Conservation (phyloP, 2,329 filamentous ascomycete species). For the Microcyclospora tardicrescens region DNA sequence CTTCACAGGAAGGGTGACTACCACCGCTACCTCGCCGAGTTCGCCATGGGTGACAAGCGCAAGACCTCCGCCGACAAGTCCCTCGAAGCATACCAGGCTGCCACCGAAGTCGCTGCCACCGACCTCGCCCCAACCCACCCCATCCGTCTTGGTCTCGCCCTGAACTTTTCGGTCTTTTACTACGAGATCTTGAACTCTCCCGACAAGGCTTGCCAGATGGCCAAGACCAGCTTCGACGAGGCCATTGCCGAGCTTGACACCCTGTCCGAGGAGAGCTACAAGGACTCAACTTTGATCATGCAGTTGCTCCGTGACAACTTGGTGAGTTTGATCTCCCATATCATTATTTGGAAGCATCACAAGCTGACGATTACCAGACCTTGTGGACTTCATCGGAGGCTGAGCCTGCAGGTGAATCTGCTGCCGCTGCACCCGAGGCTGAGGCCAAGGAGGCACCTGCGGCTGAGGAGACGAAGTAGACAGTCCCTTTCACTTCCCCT, state of each 20-base stretch:
- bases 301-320: constrained; percentile 95
- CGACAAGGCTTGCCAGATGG: constrained; percentile 94
- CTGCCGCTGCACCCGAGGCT: constrained; percentile 31
- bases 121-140: constrained; percentile 85
- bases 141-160: constrained; percentile 79
- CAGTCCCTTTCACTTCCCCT: constrained; percentile 2
- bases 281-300: constrained; percentile 98
- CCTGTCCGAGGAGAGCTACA: constrained; percentile 96
- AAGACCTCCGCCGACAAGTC: constrained; percentile 90
- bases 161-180: constrained; percentile 99
- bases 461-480: constrained; percentile 32
- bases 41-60: constrained; percentile 85
- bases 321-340: constrained; percentile 34
- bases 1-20: constrained; percentile 88
- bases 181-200: constrained; percentile 99
- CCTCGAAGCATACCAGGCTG: constrained; percentile 92
- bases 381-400: constrained; percentile 99
- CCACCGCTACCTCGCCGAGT: constrained; percentile 97
- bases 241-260: constrained; percentile 96
- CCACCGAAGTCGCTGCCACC: constrained; percentile 79
- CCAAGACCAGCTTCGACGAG: constrained; percentile 92
- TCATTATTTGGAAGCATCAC: constrained; percentile 1
- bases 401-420: constrained; percentile 53
- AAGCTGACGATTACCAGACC: constrained; percentile 48
- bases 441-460: constrained; percentile 43